phyloP scores from a whole-genome alignment of 2,329 filamentous ascomycete species.

The Colletotrichum siamense region DNA sequence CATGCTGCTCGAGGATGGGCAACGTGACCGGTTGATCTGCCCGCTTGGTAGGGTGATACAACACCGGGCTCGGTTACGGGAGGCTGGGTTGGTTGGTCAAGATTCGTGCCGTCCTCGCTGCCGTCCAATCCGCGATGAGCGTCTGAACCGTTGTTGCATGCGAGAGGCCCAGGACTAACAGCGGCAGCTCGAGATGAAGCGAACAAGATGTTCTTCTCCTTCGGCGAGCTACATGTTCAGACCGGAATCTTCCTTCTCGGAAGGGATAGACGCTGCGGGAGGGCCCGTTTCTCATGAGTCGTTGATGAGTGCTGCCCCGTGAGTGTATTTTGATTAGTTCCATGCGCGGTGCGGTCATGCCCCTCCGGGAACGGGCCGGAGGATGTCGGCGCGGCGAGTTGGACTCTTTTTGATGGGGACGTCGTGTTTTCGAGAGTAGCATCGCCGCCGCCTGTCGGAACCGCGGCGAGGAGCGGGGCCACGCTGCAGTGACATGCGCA shows the following conservation, averaged over 20 bases:
- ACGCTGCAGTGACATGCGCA: neutral
- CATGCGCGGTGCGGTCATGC: constrained; percentile 15
- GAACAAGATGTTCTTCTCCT: neutral
- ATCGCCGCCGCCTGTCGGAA: constrained; percentile 9
- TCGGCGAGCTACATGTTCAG: neutral
- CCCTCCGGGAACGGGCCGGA: constrained; percentile 11
- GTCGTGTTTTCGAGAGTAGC: neutral
- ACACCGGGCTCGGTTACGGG: neutral
- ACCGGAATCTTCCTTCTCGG: neutral
- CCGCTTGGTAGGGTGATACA: constrained; percentile 6
- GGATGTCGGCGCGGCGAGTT: neutral
- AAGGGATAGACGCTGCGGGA: constrained; percentile 13
- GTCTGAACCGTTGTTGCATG: neutral
- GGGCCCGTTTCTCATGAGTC: constrained; percentile 5
- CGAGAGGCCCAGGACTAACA: neutral
- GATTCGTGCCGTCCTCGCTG: neutral
- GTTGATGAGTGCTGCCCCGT: neutral
- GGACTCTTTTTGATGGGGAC: neutral
- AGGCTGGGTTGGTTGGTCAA: neutral
- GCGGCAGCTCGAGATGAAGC: neutral
- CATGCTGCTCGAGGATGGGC: neutral
- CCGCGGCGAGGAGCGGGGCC: neutral
- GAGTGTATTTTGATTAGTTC: neutral
- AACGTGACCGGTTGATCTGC: constrained; percentile 14
- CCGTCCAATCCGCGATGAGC: neutral